These are phyloP conservation scores for Thalassiosira gravida DNA, from an alignment of 352 stramenopile species.

Conservation along the genomic window DNA sequence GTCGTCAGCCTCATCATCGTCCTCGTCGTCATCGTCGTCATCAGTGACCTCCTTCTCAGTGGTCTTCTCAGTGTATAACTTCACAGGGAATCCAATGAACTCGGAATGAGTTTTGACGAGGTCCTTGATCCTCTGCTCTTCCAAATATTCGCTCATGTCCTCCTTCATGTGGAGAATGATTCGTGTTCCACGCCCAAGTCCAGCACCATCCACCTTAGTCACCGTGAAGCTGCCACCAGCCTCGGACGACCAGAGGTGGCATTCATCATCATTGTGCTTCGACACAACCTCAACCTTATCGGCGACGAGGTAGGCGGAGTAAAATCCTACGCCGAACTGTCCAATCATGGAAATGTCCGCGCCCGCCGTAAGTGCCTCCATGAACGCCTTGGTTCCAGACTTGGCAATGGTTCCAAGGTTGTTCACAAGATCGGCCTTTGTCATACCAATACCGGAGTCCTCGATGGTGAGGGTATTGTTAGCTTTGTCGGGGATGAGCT, in stretches of 20 bases:
- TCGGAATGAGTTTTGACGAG: slow-evolving; percentile 99
- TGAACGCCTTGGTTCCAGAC: slow-evolving; percentile 99
- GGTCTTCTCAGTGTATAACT: slow-evolving; percentile 99
- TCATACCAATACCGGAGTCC: slow-evolving; percentile 99
- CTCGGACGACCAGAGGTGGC: slow-evolving; percentile 95
- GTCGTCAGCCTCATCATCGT: slow-evolving; percentile 91
- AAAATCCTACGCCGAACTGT: slow-evolving; percentile 99
- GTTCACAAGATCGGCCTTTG: slow-evolving; percentile 98
- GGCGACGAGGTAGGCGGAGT: slow-evolving; percentile 98
- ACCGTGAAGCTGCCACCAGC: slow-evolving; percentile 98
- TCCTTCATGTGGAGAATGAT: slow-evolving; percentile 98
- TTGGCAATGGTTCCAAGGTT: slow-evolving; percentile 99
- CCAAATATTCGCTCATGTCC: slow-evolving; percentile 98
- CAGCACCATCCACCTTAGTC: slow-evolving; percentile 87
- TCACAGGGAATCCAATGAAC: slow-evolving; percentile 99
- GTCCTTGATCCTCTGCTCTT: slow-evolving; percentile 98
- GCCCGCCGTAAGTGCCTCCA: slow-evolving; percentile 96
- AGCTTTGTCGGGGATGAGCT: slow-evolving; percentile 98
- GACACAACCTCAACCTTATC: slow-evolving; percentile 98
- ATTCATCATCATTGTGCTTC: slow-evolving; percentile 98
- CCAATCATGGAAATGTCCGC: slow-evolving; percentile 99
- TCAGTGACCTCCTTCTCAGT: slow-evolving; percentile 99
- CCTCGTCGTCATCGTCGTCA: slow-evolving; percentile 97
- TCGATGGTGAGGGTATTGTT: slow-evolving; percentile 99
- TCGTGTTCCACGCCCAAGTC: slow-evolving; percentile 91